These are phyloP conservation scores for Spathaspora sp. DNA, from an alignment of 1,139 yeast species.

Conservation along the genomic window DNA sequence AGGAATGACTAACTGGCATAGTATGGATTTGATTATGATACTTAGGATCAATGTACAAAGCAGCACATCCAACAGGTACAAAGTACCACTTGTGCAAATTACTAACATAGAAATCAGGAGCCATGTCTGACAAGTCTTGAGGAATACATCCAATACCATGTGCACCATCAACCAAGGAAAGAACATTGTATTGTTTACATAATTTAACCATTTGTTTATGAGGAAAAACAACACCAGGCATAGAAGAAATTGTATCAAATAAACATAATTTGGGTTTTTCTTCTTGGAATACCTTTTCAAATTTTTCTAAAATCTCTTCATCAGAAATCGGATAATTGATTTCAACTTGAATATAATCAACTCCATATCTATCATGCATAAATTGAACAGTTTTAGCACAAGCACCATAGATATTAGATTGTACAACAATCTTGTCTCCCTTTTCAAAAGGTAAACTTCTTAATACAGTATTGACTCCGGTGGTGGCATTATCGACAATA, in stretches of 20 bases:
- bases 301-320: conserved; percentile 43
- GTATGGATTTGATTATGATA: conserved; percentile 56
- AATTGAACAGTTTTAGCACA: conserved; percentile 55
- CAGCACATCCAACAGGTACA: conserved; percentile 59
- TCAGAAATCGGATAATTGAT: conserved; percentile 52
- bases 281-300: conserved; percentile 29
- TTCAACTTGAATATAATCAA: conserved; percentile 45
- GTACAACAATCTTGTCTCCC: conserved; percentile 54
- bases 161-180: conserved; percentile 71
- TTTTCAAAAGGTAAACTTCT: conserved; percentile 53
- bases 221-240: conserved; percentile 65
- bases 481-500: conserved; percentile 58
- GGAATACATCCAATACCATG: conserved; percentile 60
- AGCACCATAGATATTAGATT: conserved; percentile 56
- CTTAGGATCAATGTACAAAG: conserved; percentile 55
- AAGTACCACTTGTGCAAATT: conserved; percentile 73
- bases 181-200: conserved; percentile 46
- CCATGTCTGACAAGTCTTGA: conserved; percentile 34
- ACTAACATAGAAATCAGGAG: conserved; percentile 63
- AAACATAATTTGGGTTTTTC: conserved; percentile 41
- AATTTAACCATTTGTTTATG: conserved; percentile 46
- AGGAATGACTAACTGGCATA: conserved; percentile 55
- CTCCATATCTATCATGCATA: conserved; percentile 39
- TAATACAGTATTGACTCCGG: conserved; percentile 58
- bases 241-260: conserved; percentile 62